Conservation (phyloP, 208 protist genomes). For the Trypanosomatidae sp. region DNA sequence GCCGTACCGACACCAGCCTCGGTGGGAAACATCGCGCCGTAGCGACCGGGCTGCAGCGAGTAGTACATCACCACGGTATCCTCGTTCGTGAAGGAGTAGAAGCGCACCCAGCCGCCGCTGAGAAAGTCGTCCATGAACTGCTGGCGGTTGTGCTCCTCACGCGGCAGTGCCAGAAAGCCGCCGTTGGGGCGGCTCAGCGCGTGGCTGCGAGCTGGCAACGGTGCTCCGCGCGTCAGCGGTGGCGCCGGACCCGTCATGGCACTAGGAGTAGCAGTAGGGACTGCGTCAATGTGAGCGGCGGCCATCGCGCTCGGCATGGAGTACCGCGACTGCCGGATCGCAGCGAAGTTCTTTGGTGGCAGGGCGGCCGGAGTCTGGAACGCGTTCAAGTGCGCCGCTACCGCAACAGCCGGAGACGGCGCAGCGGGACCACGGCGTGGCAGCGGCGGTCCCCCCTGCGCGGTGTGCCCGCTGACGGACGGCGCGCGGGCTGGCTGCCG, state of each 20-base stretch:
- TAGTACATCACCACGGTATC: slow-evolving; percentile 88
- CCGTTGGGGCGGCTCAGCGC: slow-evolving; percentile 26
- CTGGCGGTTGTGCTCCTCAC: slow-evolving; percentile 63
- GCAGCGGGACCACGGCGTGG: slow-evolving; percentile 62
- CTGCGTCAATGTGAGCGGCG: not conserved
- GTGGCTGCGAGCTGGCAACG: no score
- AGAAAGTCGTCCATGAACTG: slow-evolving; percentile 86
- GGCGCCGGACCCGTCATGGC: not conserved
- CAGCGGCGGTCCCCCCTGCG: slow-evolving; percentile 64
- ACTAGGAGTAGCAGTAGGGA: not conserved
- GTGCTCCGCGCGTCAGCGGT: no score
- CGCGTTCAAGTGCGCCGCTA: slow-evolving; percentile 10
- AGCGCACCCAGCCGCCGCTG: slow-evolving; percentile 83
- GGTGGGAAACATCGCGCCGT: slow-evolving; percentile 87
- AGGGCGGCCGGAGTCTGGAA: slow-evolving; percentile 36
- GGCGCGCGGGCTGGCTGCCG: slow-evolving; percentile 33
- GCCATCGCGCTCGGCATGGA: slow-evolving; percentile 55
- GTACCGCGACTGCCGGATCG: slow-evolving; percentile 41
- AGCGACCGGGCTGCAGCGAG: slow-evolving; percentile 82
- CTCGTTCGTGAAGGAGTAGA: slow-evolving; percentile 83
- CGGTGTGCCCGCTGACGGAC: slow-evolving; percentile 50
- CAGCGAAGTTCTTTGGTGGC: slow-evolving; percentile 36
- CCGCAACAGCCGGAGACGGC: slow-evolving; percentile 13
- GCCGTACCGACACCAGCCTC: slow-evolving; percentile 77
- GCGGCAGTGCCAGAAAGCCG: slow-evolving; percentile 76